These are phyloP conservation scores for Rosa chinensis DNA, from an alignment of 306 rosid genomes.

Conservation along the genomic window DNA sequence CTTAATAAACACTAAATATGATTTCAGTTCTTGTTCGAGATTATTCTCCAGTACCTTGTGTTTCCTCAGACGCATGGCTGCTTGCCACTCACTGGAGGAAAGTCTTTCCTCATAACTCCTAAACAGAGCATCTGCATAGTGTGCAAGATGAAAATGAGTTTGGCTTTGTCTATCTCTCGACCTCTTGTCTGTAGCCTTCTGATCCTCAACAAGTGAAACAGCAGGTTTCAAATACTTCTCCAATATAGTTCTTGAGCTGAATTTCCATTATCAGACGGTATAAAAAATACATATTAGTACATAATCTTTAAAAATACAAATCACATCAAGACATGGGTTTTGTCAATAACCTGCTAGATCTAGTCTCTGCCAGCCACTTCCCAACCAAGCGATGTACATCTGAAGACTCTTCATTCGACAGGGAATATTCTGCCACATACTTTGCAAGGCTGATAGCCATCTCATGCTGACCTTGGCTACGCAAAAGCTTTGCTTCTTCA, in stretches of 20 bases:
- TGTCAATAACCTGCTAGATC: slow-evolving; percentile 85
- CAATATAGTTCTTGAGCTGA: slow-evolving; percentile 94
- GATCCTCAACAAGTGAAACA: slow-evolving; percentile 71
- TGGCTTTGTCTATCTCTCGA: slow-evolving; percentile 62
- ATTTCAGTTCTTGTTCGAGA: slow-evolving; percentile 8
- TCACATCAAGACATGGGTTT: slow-evolving; percentile 14
- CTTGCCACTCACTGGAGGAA: slow-evolving; percentile 85
- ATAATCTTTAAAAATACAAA: slow-evolving; percentile 6
- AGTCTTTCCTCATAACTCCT: slow-evolving; percentile 91
- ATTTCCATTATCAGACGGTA: slow-evolving; percentile 24
- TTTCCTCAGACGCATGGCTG: slow-evolving; percentile 83
- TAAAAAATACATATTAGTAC: slow-evolving; percentile 13
- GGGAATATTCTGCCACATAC: slow-evolving; percentile 53
- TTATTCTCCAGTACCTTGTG: slow-evolving; percentile 62
- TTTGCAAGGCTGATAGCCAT: slow-evolving; percentile 91
- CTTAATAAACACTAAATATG: slow-evolving; percentile 14
- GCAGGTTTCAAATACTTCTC: slow-evolving; percentile 91
- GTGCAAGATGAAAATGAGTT: slow-evolving; percentile 86
- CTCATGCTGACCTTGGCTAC: slow-evolving; percentile 85
- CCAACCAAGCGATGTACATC: slow-evolving; percentile 86
- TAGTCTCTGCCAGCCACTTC: slow-evolving; percentile 97
- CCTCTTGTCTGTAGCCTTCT: slow-evolving; percentile 50
- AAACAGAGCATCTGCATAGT: slow-evolving; percentile 88
- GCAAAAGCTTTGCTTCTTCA: slow-evolving; percentile 96
- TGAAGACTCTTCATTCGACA: slow-evolving; percentile 66